Evolutionary conservation across 2,329 filamentous ascomycete species (phyloP), one percentile per base, ranked within the genome.

Genomic region (Dactylonectria estremocensis): DNA sequence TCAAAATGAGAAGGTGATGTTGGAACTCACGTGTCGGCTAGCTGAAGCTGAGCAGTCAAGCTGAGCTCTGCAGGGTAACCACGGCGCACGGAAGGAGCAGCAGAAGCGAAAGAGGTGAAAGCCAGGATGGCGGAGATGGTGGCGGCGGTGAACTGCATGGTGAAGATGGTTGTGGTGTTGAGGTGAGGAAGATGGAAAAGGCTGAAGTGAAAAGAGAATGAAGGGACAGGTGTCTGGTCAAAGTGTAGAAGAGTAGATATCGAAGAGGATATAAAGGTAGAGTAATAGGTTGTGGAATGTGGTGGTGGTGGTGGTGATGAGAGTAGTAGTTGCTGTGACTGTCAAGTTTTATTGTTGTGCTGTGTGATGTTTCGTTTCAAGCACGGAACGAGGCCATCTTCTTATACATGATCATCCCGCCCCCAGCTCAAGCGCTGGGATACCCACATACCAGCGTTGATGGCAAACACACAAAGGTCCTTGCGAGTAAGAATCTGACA

Each of bases 101-200:
- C 75, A 40, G 77, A 64, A 61, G 79, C 72, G 20, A 78, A 55
- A 43, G 82, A 78, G 67, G 80, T 77, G 60, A 80, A 79, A 65
- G 82, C 81, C 79, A 86, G 68, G 71, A 84, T 73, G 76, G 80
- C 75, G 45, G 81, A 73, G 66, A 79, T 72, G 71, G 79, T 70
- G 60, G 78, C 64, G 46, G 78, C 67, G n/a, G 73, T 70, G 69
- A 76, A 76, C 64, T 73, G 65, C 74, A 76, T 74, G 60, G 72
- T 82, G 77, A 79, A 77, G 49, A 82, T 85, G 24, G 18, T 20
- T 52, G 48, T 61, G 16, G 20, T 63, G 28, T n/a, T 31, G 50
- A 37, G 10, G 46, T 56, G 16, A 45, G 14, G 11, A 22, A 48
- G 46, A 60, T 33, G 43, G 20, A 43, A 11, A 60, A 37, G 33